Base-by-base conservation (phyloP, 2,329 filamentous ascomycete species). In the Penicillium sp. region DNA sequence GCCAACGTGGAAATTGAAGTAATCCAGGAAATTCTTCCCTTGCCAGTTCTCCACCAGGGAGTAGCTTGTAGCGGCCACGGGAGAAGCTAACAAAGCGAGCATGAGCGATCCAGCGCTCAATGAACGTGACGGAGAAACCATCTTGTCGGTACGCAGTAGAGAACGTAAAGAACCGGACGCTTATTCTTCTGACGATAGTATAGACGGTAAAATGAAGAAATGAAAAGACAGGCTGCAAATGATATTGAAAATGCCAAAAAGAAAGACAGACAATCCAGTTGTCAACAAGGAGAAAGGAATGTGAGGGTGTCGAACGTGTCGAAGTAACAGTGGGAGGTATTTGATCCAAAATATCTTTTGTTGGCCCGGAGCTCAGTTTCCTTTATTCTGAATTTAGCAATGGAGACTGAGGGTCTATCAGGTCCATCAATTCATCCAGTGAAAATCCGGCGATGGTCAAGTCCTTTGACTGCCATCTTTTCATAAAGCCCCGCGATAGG, bases 1-100 rank as follows among this genome's bases (percentile, higher is more conserved):
- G 1, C 68, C 69, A 4, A 69, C 72, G 55, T 72, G 77, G 62
- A 79, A 78, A 41, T 75, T 68, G 59, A 79, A 80, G 46, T 72
- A 67, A 27, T 73, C 64, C 54, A 79, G 75, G 65, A 80, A 80
- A 46, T 68, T 67, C 18, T 71, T 62, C 5, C 74, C 74, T 10
- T 71, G 65, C 63, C 76, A 77, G 42, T 64, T 67, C 49, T 76
- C 66, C 9, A 67, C 58, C 37, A 76, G 63, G 31, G 63, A 57
- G 53, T 75, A 75, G 49, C 55, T 63, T n/a, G 62, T 18, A 12
- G 62, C 57, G 1, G 44, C 31, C 12, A 50, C 54, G 3, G 65
- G 57, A 11, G 64, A 53, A 36, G 62, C 54, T 37, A 68, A 49
- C n/a, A 59, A 57, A 30, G 64, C 49, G 16, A 65, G 50, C 37